Evolutionary conservation across 768 basidiomycete species (phyloP), one percentile per base, ranked within the genome.

Genomic region (Sutorius australiensis): DNA sequence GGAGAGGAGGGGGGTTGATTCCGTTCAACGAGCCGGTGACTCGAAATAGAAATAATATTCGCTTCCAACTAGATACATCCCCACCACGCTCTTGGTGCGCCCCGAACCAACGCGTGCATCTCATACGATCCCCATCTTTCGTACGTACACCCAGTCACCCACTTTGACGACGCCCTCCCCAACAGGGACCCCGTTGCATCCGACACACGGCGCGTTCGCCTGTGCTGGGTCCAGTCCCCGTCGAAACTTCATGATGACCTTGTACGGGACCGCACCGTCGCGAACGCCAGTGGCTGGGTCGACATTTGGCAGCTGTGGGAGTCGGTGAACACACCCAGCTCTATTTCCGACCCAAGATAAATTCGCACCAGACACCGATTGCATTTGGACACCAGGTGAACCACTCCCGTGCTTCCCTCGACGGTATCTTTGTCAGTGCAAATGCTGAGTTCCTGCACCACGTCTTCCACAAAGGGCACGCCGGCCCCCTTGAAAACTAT

Each of bases 261-360:
- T 89, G 70, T 74, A 88, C 5, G 89, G 89, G 5, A 91, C 87
- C 0, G 86, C 85, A 14, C 75, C 75, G 61, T 92, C 88, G 17
- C 82, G 78, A 17, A 77, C 66, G 30, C 87, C 89, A 4, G 82
- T 84, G 38, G 73, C 71, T 0, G 85, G 78, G 60, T 81, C 80
- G 14, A 91, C 79, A 58, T 91, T 90, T 14, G 89, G 89, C 43
- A 91, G 67, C 88, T 91, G 61, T 50, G 53, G 51, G 52, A 51
- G 54, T 50, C 41, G n/a, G 55, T 38, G 28, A 34, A 43, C 11
- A 40, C 45, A 3, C 21, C 47, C 41, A 31, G 48, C 37, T 44
- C 50, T 48, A 43, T 57, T 48, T 32, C 28, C 6, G 50, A 50
- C 37, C 51, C n/a, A 33, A 32, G 38, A 13, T 11, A 10, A 30